Evolutionary conservation across 2,329 filamentous ascomycete species (phyloP).

Genomic region (Cercospora nicotianae): DNA sequence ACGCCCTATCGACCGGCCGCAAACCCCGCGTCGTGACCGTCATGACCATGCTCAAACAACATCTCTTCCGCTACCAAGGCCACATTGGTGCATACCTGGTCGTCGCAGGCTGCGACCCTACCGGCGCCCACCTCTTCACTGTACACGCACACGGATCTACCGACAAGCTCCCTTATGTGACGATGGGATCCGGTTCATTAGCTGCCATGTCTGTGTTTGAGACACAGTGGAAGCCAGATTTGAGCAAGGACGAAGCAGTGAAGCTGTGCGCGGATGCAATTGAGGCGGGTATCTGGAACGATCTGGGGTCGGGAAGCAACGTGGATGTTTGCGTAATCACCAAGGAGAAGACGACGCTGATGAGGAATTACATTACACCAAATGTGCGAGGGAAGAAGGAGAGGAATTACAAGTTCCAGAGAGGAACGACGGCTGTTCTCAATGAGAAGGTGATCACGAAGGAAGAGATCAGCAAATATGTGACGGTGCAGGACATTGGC

Average conservation of each 20-base stretch:
- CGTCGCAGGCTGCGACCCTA: conserved; percentile 93
- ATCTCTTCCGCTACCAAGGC: conserved; percentile 97
- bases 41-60: conserved; percentile 99
- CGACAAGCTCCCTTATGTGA: conserved; percentile 98
- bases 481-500: conserved; percentile 78
- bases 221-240: conserved; percentile 81
- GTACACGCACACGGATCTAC: conserved; percentile 98
- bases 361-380: conserved; percentile 89
- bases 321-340: conserved; percentile 97
- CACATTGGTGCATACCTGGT: conserved; percentile 98
- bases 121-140: conserved; percentile 91
- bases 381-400: conserved; percentile 90
- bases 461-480: conserved; percentile 90
- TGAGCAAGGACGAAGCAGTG: conserved; percentile 79
- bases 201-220: conserved; percentile 99
- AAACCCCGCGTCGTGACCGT: conserved; percentile 96
- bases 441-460: conserved; percentile 96
- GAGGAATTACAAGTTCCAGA: conserved; percentile 85
- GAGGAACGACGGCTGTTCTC: conserved; percentile 91
- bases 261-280: conserved; percentile 83
- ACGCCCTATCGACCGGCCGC: conserved; percentile 92
- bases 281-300: conserved; percentile 96
- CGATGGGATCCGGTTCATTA: conserved; percentile 94
- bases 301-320: conserved; percentile 93
- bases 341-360: conserved; percentile 86